Percentiles rank a stretch among this genome's conserved stretches.
Evolutionary conservation across 257 asterid genomes (phyloP).

Genomic region (Nyctanthes arbortristis): DNA sequence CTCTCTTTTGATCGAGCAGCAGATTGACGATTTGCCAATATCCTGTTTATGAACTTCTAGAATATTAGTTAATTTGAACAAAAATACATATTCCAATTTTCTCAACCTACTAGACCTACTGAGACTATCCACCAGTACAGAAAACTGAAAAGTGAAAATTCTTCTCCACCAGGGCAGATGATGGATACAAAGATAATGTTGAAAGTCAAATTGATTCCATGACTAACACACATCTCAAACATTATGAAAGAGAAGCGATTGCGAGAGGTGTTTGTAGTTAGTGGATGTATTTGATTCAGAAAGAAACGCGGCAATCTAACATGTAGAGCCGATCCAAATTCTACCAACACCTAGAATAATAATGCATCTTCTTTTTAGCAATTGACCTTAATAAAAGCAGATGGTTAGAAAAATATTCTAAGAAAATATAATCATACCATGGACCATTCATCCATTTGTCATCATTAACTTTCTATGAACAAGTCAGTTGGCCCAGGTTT

Average conservation of each 20-base stretch:
- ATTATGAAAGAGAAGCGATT: not conserved
- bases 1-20: constrained; percentile 96
- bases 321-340: not conserved
- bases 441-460: not conserved
- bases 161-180: constrained; percentile 5
- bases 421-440: not conserved
- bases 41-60: constrained; percentile 41
- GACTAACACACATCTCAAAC: not conserved
- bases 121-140: not conserved
- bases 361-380: too few relatives aligned
- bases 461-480: not conserved
- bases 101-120: not conserved
- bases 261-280: not conserved
- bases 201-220: not conserved
- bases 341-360: not conserved
- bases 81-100: constrained; percentile 3
- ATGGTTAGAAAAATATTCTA: not conserved
- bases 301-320: not conserved
- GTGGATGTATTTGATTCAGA: not conserved
- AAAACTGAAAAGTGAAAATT: not conserved
- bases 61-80: constrained; percentile 3
- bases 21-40: constrained; percentile 92
- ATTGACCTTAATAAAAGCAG: too few relatives aligned
- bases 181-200: too few relatives aligned
- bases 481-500: not conserved